Percentiles rank a stretch among this genome's conserved stretches.
These are phyloP conservation scores for Cantharellus anzutake DNA, from an alignment of 768 basidiomycete genomes.

Conservation along the genomic window DNA sequence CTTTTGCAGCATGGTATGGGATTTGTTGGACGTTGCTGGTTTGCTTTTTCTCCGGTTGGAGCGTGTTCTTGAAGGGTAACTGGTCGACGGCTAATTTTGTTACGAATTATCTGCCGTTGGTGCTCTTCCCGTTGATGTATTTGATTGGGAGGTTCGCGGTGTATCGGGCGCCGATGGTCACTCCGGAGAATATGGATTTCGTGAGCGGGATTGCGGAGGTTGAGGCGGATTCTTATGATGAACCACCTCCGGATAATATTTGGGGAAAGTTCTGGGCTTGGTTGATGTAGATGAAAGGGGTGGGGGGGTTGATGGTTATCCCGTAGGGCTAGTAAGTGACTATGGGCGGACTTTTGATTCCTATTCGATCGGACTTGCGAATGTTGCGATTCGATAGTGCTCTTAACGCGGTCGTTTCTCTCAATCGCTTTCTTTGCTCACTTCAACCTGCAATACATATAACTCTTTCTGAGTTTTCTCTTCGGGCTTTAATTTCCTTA, in stretches of 20 bases:
- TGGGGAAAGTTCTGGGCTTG: conserved; percentile 3
- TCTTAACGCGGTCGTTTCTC: too few relatives aligned
- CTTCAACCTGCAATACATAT: too few relatives aligned
- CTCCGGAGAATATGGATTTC: conserved; percentile 69
- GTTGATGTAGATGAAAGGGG: neutral
- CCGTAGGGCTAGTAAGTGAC: too few relatives aligned
- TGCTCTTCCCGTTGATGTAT: conserved; percentile 60
- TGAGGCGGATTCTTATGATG: conserved; percentile 34
- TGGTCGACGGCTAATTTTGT: conserved; percentile 54
- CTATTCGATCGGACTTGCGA: too few relatives aligned
- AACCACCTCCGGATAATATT: conserved; percentile 5
- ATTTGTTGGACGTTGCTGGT: conserved; percentile 16
- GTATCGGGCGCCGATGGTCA: conserved; percentile 27
- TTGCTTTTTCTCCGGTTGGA: conserved; percentile 27
- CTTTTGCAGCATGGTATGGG: conserved; percentile 20
- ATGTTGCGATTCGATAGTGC: too few relatives aligned
- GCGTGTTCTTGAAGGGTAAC: conserved; percentile 10
- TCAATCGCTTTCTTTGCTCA: too few relatives aligned
- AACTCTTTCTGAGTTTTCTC: too few relatives aligned
- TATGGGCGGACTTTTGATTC: too few relatives aligned
- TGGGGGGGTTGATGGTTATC: too few relatives aligned
- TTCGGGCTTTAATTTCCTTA: too few relatives aligned
- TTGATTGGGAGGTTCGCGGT: conserved; percentile 31
- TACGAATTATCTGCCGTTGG: conserved; percentile 55
- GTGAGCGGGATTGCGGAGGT: conserved; percentile 46